Percentiles rank a stretch among this genome's conserved stretches.
These are phyloP conservation scores for Sugiyamaella xylanicola DNA, from an alignment of 1,139 yeast genomes.

Conservation along the genomic window DNA sequence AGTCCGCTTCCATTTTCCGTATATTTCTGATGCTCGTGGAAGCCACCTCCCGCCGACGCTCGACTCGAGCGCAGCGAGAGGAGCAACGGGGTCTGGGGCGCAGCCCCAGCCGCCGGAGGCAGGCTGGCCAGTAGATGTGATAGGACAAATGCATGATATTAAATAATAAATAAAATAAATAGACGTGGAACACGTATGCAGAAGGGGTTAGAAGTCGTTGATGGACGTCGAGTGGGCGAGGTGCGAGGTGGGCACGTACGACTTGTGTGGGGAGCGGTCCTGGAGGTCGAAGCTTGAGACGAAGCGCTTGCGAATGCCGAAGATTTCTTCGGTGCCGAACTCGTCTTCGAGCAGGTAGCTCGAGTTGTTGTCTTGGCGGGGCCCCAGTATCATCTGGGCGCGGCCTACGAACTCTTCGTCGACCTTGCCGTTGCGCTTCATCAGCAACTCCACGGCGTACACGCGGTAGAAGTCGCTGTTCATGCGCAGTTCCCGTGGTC, in stretches of 20 bases:
- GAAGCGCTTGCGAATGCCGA: slow-evolving; percentile 37
- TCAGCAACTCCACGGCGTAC: slow-evolving; percentile 42
- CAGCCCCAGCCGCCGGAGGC: neutral
- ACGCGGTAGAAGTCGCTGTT: slow-evolving; percentile 44
- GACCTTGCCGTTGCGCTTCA: slow-evolving; percentile 42
- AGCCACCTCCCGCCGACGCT: neutral
- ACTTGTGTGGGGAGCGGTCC: slow-evolving; percentile 16
- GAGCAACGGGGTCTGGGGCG: slow-evolving; percentile 1
- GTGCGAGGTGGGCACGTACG: slow-evolving; percentile 18
- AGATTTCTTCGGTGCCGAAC: slow-evolving; percentile 31
- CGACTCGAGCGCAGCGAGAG: neutral
- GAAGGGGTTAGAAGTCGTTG: slow-evolving; percentile 16
- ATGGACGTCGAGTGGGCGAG: slow-evolving; percentile 15
- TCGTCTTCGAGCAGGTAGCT: slow-evolving; percentile 27
- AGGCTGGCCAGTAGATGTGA: neutral
- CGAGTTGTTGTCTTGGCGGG: slow-evolving; percentile 36
- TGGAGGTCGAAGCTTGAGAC: slow-evolving; percentile 28
- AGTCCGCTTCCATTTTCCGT: neutral
- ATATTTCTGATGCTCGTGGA: neutral
- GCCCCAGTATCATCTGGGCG: slow-evolving; percentile 42
- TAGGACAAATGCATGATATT: slow-evolving; percentile 6
- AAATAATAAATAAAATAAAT: slow-evolving; percentile 11
- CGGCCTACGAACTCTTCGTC: slow-evolving; percentile 39
- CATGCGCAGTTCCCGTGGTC: slow-evolving; percentile 42
- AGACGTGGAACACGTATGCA: slow-evolving; percentile 5